Evolutionary conservation across 75 land plant genomes (phyloP).

Genomic region (Cryptomeria japonica): DNA sequence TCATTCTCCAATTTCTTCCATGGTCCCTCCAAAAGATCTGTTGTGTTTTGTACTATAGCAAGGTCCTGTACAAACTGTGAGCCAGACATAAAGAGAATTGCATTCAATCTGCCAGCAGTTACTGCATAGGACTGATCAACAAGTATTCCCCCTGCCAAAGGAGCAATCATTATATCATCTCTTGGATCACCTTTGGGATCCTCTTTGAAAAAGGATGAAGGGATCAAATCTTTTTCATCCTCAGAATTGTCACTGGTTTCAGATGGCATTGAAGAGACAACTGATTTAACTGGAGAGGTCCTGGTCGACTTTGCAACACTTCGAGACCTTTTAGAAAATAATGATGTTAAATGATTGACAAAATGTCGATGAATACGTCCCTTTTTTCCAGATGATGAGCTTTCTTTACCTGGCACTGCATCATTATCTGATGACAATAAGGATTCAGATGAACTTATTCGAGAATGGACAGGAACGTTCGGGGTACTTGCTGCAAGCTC

Average conservation of each 20-base stretch:
- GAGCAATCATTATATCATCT: constrained; percentile 46
- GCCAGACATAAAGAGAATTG: constrained; percentile 47
- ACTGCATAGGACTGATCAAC: constrained; percentile 44
- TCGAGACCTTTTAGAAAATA: background rate
- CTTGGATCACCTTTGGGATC: constrained; percentile 4
- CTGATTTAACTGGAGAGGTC: background rate
- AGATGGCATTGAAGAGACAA: background rate
- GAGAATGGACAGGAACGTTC: background rate
- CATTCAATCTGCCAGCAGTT: constrained; percentile 35
- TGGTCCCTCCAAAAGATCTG: constrained; percentile 46
- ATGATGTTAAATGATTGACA: background rate
- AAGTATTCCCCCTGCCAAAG: constrained; percentile 56
- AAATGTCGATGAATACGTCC: background rate
- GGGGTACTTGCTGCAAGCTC: background rate
- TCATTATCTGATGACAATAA: constrained; percentile 3
- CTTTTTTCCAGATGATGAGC: background rate
- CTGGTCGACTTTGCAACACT: background rate
- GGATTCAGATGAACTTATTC: constrained; percentile 10
- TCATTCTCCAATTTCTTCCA: constrained; percentile 45
- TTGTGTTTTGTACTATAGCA: constrained; percentile 45
- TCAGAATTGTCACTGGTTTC: constrained; percentile 5
- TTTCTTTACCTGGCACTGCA: background rate
- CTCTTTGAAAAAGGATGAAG: constrained; percentile 8
- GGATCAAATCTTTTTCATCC: background rate
- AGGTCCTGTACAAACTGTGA: constrained; percentile 54